Base-by-base conservation (phyloP, 129 eudicot species). In the Kitagawia praeruptora region DNA sequence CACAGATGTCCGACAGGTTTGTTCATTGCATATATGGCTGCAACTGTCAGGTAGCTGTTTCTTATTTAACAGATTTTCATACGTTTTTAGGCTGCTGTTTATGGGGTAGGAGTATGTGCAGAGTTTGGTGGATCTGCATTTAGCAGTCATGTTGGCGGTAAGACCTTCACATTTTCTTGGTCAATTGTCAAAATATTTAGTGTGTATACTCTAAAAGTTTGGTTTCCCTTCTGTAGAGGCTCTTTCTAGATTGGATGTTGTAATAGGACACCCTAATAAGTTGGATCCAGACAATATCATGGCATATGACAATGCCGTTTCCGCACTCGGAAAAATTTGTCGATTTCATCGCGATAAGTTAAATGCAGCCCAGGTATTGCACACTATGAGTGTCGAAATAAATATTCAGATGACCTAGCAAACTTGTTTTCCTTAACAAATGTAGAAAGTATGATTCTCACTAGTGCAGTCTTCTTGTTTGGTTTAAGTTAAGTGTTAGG, bases 281-380 rank as follows among this genome's bases (percentile, higher is more conserved):
- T 80, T 78, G 78, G 91, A 95, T 76, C 77, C 96, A 49, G 98
- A 95, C 25, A 90, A 88, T 80, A 89, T 92, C 63, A 92, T 95
- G 98, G 97, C 98, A 77, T 95, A 95, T 85, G 98, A 95, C 81
- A 95, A 95, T 92, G 97, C 98, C 37, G 98, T 95, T 79, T 95
- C 98, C 77, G 98, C 98, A 53, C 89, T 95, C 44, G 98, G 98
- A 78, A 95, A 95, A 85, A 87, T 95, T 67, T 95, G 97, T 80
- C 96, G 86, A 71, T 95, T 90, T 80, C 97, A 95, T 79, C 97
- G 96, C 41, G 96, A 95, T 79, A 80, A 87, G 72, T 92, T 95
- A 66, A 91, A 95, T 81, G 88, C 97, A 61, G 87, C 97, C 76
- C 97, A 92, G 97, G 98, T 95, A 83, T 37, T 74, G 51, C 75